Conservation (phyloP, 768 basidiomycete genomes). For the Pulveroboletus ravenelii region DNA sequence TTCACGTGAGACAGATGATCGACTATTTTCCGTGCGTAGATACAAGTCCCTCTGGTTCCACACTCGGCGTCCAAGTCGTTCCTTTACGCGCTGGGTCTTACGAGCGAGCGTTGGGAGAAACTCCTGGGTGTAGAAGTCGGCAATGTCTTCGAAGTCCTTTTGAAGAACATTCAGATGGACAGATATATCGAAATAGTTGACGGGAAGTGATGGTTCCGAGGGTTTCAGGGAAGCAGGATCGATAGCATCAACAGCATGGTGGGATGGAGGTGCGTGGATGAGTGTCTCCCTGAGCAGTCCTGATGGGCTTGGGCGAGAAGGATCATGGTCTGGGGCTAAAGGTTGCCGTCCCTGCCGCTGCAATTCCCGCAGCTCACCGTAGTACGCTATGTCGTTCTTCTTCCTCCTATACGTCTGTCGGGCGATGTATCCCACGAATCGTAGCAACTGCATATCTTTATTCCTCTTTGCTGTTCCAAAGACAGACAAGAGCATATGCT, state of each 20-base stretch:
- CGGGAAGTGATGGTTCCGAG: slow-evolving; percentile 13
- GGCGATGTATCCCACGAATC: slow-evolving; percentile 51
- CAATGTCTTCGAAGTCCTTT: slow-evolving; percentile 50
- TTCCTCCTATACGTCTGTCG: slow-evolving; percentile 46
- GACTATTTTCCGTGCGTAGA: slow-evolving; percentile 31
- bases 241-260: background rate
- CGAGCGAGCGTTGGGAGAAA: slow-evolving; percentile 46
- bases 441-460: slow-evolving; percentile 55
- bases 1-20: slow-evolving; percentile 37
- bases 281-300: background rate
- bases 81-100: slow-evolving; percentile 60
- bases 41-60: slow-evolving; percentile 60
- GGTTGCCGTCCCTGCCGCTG: slow-evolving; percentile 21
- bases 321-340: slow-evolving; percentile 20
- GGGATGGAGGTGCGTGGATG: background rate
- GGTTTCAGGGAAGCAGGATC: slow-evolving; percentile 28
- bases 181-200: slow-evolving; percentile 42
- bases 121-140: slow-evolving; percentile 34
- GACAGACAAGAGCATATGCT: slow-evolving; percentile 51
- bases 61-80: slow-evolving; percentile 72
- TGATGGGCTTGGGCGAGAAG: slow-evolving; percentile 7
- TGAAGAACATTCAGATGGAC: slow-evolving; percentile 54
- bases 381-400: slow-evolving; percentile 42
- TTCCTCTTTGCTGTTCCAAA: slow-evolving; percentile 54
- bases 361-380: slow-evolving; percentile 30